phyloP scores from a whole-genome alignment of 129 eudicot species.

The Chrysanthemum seticuspe region DNA sequence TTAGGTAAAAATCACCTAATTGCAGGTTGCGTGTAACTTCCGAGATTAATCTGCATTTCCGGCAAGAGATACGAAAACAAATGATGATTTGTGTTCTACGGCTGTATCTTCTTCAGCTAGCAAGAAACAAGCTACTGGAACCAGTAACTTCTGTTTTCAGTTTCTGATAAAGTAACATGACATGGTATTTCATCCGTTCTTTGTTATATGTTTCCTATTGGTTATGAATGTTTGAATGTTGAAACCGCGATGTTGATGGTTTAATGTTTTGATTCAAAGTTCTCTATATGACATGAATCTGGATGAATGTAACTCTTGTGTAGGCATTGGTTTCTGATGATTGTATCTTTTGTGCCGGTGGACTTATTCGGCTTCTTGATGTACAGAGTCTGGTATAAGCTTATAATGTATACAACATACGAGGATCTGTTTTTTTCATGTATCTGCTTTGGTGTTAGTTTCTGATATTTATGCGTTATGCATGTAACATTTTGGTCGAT shows the following conservation, averaged over 20 bases:
- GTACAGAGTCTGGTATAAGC: not conserved
- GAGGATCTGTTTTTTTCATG: not conserved
- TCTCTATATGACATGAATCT: constrained; percentile 11
- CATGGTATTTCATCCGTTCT: not conserved
- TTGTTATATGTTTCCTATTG: constrained; percentile 10
- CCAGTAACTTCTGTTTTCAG: constrained; percentile 31
- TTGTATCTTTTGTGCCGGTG: not conserved
- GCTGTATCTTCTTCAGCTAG: constrained; percentile 79
- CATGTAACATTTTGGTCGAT: too few relatives aligned
- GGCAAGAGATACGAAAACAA: constrained; percentile 29
- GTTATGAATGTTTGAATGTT: constrained; percentile 14
- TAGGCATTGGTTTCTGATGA: not conserved
- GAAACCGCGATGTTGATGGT: constrained; percentile 16
- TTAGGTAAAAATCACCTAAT: too few relatives aligned
- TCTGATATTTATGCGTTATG: too few relatives aligned
- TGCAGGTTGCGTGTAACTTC: too few relatives aligned
- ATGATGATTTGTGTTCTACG: constrained; percentile 90
- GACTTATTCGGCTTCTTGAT: constrained; percentile 11
- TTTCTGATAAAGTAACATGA: constrained; percentile 23
- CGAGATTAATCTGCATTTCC: too few relatives aligned
- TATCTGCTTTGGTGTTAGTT: not conserved
- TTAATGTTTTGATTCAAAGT: constrained; percentile 8
- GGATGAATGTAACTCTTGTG: constrained; percentile 1
- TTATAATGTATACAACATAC: not conserved
- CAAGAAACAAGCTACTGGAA: constrained; percentile 58